phyloP scores from a whole-genome alignment of 176 grass and related monocot genomes.

The Miscanthus lutarioriparius region DNA sequence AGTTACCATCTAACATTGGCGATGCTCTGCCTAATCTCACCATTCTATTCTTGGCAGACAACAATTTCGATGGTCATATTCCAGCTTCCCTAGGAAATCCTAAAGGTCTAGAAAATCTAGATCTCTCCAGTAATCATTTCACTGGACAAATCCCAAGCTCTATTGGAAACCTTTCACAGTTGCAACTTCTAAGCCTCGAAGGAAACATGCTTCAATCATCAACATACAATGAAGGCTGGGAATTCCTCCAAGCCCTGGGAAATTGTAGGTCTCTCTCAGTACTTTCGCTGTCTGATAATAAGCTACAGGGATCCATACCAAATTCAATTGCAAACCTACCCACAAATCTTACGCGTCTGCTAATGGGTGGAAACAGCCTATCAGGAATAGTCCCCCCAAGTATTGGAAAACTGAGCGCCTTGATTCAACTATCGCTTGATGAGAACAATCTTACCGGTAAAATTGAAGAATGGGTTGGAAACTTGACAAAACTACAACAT shows the following conservation, averaged over 20 bases:
- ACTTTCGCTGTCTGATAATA: too few species aligned
- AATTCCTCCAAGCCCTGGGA: conserved; percentile 20
- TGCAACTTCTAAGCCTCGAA: too few species aligned
- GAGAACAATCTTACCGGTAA: conserved; percentile 35
- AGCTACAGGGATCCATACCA: conserved; percentile 11
- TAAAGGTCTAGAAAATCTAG: rapidly evolving
- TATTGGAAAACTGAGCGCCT: conserved; percentile 2
- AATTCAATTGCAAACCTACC: conserved; percentile 6
- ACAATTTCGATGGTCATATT: background rate
- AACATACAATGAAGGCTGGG: background rate
- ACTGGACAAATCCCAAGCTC: background rate
- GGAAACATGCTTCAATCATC: conserved; percentile 38
- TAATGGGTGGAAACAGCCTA: background rate
- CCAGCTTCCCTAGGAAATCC: background rate
- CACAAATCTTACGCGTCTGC: background rate
- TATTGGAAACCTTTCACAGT: background rate
- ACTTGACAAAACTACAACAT: background rate
- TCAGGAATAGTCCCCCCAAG: conserved; percentile 14
- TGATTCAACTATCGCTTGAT: background rate
- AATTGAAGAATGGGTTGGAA: conserved; percentile 29
- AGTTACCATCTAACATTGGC: conserved; percentile 22
- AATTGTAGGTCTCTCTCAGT: too few species aligned
- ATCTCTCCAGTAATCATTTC: rapidly evolving
- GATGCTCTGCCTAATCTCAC: conserved; percentile 23
- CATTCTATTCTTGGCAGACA: background rate